Evolutionary conservation across 2,329 filamentous ascomycete species (phyloP).

Genomic region (Metarhizium guizhouense): DNA sequence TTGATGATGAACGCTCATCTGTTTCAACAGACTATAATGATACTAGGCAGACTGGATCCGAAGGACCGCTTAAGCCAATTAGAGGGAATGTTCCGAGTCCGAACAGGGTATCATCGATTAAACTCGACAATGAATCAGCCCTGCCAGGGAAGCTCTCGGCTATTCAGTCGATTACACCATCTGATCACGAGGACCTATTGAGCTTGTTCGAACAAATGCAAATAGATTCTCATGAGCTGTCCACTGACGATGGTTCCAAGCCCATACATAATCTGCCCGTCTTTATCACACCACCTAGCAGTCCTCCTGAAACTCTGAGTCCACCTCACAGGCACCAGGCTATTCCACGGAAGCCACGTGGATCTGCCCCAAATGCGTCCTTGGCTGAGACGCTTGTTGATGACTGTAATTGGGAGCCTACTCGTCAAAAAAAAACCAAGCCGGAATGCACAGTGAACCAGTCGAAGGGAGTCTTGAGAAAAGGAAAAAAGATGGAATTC

Average conservation of each 20-base stretch:
- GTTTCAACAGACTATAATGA: not conserved
- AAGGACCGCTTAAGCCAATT: not conserved
- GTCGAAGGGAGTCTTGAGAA: constrained; percentile 49
- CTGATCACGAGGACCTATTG: not conserved
- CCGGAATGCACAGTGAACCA: constrained; percentile 26
- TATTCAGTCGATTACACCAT: not conserved
- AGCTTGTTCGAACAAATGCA: not conserved
- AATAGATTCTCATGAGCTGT: not conserved
- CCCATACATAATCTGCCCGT: constrained; percentile 4
- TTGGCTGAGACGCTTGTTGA: not conserved
- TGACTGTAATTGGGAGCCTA: not conserved
- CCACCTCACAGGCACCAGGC: constrained; percentile 22
- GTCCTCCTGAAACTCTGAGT: constrained; percentile 13
- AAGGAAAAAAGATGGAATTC: constrained; percentile 48
- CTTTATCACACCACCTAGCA: constrained; percentile 14
- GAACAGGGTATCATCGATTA: not conserved
- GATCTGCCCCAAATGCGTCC: constrained; percentile 28
- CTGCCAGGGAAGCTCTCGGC: not conserved
- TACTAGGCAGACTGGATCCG: not conserved
- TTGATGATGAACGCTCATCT: not conserved
- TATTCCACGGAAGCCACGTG: constrained; percentile 46
- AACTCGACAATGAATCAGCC: not conserved
- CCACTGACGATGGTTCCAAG: not conserved
- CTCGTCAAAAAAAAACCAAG: not conserved
- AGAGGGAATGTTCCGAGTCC: not conserved